phyloP scores from a whole-genome alignment of 352 stramenopile genomes.

The Phytopythium vexans region DNA sequence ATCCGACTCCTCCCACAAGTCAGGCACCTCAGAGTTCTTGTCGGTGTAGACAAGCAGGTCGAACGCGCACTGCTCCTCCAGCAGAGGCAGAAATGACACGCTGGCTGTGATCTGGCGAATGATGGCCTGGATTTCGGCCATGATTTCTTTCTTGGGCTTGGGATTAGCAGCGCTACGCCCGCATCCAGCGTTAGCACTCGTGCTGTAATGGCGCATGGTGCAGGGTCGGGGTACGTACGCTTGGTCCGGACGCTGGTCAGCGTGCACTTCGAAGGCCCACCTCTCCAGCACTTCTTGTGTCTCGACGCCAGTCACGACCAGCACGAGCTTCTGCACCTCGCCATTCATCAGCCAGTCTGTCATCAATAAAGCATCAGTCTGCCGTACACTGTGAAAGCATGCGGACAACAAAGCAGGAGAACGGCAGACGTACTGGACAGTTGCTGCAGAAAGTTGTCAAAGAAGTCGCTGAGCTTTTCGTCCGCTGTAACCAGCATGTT shows the following conservation, averaged over 20 bases:
- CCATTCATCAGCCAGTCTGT: constrained; percentile 93
- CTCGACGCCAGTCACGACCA: constrained; percentile 97
- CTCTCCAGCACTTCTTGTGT: constrained; percentile 96
- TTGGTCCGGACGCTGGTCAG: constrained; percentile 39
- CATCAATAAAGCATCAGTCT: background rate
- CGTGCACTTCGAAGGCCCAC: constrained; percentile 98
- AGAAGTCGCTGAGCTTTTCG: constrained; percentile 94
- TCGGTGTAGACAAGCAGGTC: constrained; percentile 99
- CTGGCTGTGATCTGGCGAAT: constrained; percentile 99
- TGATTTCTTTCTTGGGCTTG: constrained; percentile 94
- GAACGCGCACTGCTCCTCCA: constrained; percentile 98
- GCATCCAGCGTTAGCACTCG: background rate
- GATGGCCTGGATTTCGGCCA: constrained; percentile 98
- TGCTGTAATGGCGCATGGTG: no score
- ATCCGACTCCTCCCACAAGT: constrained; percentile 98
- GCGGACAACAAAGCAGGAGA: background rate
- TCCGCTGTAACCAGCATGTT: constrained; percentile 98
- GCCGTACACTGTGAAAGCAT: background rate
- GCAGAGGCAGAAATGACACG: constrained; percentile 98
- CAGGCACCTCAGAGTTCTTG: constrained; percentile 93
- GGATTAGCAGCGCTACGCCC: constrained; percentile 21
- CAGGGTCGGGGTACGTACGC: constrained; percentile 19
- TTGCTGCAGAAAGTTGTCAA: constrained; percentile 92
- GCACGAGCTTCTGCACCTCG: constrained; percentile 96
- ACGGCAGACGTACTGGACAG: constrained; percentile 60